phyloP scores from a whole-genome alignment of 208 protist species.

The Trypanosoma conorhini region DNA sequence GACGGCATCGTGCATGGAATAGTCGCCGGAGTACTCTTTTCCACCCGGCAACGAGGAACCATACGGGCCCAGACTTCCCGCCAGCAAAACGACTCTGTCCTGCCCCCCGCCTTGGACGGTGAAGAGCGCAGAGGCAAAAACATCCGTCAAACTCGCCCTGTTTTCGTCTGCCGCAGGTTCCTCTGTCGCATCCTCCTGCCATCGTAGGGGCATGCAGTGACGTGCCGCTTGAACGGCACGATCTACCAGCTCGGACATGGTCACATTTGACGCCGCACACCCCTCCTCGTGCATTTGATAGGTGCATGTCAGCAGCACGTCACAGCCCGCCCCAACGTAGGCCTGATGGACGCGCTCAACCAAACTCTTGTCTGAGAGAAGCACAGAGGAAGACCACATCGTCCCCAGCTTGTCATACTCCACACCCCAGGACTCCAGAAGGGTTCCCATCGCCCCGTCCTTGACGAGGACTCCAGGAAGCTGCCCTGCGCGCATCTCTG shows the following conservation, averaged over 20 bases:
- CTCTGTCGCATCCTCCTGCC: neutral
- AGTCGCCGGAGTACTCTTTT: slow-evolving; percentile 21
- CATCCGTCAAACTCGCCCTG: neutral
- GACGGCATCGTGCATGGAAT: slow-evolving; percentile 11
- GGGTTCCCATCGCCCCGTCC: slow-evolving; percentile 30
- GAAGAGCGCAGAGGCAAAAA: slow-evolving; percentile 4
- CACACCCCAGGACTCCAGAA: slow-evolving; percentile 7
- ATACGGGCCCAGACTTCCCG: slow-evolving; percentile 23
- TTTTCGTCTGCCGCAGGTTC: neutral
- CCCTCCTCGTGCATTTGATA: slow-evolving; percentile 27
- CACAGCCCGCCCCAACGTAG: slow-evolving; percentile 17
- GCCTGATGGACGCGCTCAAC: slow-evolving; percentile 14
- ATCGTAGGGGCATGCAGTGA: neutral
- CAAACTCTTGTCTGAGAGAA: slow-evolving; percentile 10
- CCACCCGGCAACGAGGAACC: slow-evolving; percentile 10
- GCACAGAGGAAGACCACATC: slow-evolving; percentile 24
- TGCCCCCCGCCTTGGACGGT: neutral
- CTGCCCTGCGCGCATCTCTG: neutral
- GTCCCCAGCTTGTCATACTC: neutral
- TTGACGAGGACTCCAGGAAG: slow-evolving; percentile 6
- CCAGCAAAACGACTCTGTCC: slow-evolving; percentile 15
- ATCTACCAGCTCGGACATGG: slow-evolving; percentile 16
- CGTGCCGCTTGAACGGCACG: slow-evolving; percentile 8
- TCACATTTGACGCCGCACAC: slow-evolving; percentile 8
- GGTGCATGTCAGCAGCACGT: slow-evolving; percentile 23